phyloP scores from a whole-genome alignment of 257 asterid species.

The Fraxinus excelsior region DNA sequence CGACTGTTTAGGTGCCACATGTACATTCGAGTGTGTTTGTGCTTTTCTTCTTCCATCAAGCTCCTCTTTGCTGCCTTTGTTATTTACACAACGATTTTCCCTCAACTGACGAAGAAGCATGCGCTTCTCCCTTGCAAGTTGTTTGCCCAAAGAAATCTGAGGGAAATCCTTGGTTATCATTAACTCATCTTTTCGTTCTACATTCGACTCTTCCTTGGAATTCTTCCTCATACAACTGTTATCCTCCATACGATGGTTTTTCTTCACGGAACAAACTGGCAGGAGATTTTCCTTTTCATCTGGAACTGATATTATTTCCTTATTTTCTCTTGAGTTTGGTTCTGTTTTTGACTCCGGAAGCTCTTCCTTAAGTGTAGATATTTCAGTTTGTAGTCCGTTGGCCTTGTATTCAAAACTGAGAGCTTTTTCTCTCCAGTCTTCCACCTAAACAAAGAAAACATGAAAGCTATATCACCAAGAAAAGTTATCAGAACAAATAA shows the following conservation, averaged over 20 bases:
- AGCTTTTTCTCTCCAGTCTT: conserved; percentile 73
- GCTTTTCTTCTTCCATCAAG: conserved; percentile 32
- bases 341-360: conserved; percentile 32
- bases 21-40: conserved; percentile 20
- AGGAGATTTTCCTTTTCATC: conserved; percentile 37
- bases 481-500: neutral
- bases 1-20: conserved; percentile 22
- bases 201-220: conserved; percentile 3
- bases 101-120: conserved; percentile 35
- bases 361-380: conserved; percentile 39
- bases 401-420: conserved; percentile 51
- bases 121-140: conserved; percentile 71
- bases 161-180: conserved; percentile 24
- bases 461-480: neutral
- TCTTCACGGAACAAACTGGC: conserved; percentile 25
- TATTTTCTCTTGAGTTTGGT: conserved; percentile 5
- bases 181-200: conserved; percentile 19
- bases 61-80: conserved; percentile 27
- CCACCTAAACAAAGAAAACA: conserved; percentile 44
- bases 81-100: conserved; percentile 30
- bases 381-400: conserved; percentile 39
- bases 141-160: conserved; percentile 66
- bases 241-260: conserved; percentile 21
- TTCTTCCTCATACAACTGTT: conserved; percentile 6
- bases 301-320: conserved; percentile 2